Base-by-base conservation (phyloP, 2,329 filamentous ascomycete species). In the Fusarium equiseti region DNA sequence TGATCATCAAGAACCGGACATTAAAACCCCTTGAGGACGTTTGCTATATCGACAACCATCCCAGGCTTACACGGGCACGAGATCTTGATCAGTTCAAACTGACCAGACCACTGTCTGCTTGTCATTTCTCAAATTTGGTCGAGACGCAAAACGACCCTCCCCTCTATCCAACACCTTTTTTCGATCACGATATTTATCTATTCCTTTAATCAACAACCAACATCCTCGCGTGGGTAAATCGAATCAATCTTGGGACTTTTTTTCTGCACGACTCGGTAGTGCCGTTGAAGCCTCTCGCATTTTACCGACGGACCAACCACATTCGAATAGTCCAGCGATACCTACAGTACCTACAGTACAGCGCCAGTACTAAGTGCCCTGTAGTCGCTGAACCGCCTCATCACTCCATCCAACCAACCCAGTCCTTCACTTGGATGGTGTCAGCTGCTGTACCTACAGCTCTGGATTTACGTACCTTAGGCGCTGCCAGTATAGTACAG, bases 241-340 rank as follows among this genome's bases (percentile, higher is more conserved):
- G n/a, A n/a, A 38, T 38, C 35, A 18, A 38, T 38, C 35, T 38
- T 58, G 61, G 59, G 42, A 61, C 43, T 38, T 46, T 52, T 62
- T 67, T 59, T 59, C 66, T 53, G 53, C 70, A 56, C 48, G 45
- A 59, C 48, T 75, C 63, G 63, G 63, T 66, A 71, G 44, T 69
- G 63, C 73, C 73, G 71, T 71, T 61, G 40, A 70, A 71, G 32
- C 29, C 50, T 54, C 50, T 63, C 51, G 56, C 61, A 59, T 67
- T 63, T 63, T 61, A 54, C 66, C 60, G 56, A 60, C 55, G 16
- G 58, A 54, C 68, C 73, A 75, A 75, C 72, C 71, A 70, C 66
- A 45, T 51, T 57, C 53, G 45, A 63, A 63, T 64, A 48, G 29
- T 42, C 31, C 52, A 69, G 56, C 59, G 50, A 71, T 46, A 20